Evolutionary conservation across 129 eudicot genomes (phyloP).

Genomic region (Glebionis coronaria): DNA sequence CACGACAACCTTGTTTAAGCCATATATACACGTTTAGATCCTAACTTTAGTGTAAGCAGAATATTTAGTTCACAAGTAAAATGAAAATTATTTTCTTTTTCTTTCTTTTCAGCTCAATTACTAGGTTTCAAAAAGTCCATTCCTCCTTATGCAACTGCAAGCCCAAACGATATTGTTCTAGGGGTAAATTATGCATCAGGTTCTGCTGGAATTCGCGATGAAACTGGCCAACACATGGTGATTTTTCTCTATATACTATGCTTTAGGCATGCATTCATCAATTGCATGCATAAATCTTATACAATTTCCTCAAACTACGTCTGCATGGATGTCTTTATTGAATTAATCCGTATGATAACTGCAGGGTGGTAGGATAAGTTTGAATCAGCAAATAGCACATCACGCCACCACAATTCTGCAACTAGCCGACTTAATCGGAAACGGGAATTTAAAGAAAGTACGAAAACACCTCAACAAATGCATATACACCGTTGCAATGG

Average conservation of each 20-base stretch:
- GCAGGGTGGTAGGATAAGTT: slow-evolving; percentile 42
- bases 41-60: too few relatives aligned
- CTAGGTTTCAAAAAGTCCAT: slow-evolving; percentile 43
- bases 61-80: too few relatives aligned
- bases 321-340: not conserved
- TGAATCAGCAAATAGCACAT: slow-evolving; percentile 33
- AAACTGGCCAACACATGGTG: slow-evolving; percentile 38
- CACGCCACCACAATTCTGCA: slow-evolving; percentile 30
- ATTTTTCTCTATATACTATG: not conserved
- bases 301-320: not conserved
- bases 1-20: too few relatives aligned
- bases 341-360: not conserved
- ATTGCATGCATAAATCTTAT: not conserved
- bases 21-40: too few relatives aligned
- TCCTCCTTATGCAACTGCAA: slow-evolving; percentile 42
- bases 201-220: slow-evolving; percentile 50
- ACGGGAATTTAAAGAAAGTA: not conserved
- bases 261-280: not conserved
- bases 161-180: not conserved
- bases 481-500: slow-evolving; percentile 50
- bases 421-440: slow-evolving; percentile 32
- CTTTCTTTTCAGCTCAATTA: slow-evolving; percentile 35
- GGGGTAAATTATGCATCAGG: slow-evolving; percentile 68
- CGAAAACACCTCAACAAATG: slow-evolving; percentile 38
- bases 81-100: not conserved